Evolutionary conservation across 176 grass and related monocot genomes (phyloP), one percentile per base, ranked within the genome.

Genomic region (Eremochloa ophiuroides): DNA sequence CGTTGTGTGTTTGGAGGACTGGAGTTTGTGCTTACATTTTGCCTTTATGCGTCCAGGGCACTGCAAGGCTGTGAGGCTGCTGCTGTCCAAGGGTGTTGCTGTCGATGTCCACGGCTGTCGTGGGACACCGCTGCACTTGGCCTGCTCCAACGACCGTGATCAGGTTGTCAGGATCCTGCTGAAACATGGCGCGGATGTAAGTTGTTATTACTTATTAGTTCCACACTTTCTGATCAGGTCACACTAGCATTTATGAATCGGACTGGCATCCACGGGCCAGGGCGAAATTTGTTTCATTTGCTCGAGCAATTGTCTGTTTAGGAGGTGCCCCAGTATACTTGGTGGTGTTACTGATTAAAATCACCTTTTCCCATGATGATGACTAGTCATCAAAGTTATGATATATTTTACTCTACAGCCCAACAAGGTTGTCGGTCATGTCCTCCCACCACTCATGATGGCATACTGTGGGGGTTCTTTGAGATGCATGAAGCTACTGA

Each of bases 141-240:
- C 85, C 22, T 62, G 66, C 29, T 14, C 5, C 11, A 41, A 44
- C 9, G 69, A 18, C 37, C 42, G 22, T 18, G 61, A 50, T 51
- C 10, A 46, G 48, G 41, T 39, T 55, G 39, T 84, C 22, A 84
- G 65, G 48, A 47, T 88, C 84, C 74, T 91, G 62, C 77, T 91
- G 71, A 69, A 77, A 14, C 74, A 73, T 79, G 73, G 73, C 34
- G 89, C 89, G 3, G 62, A 88, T 77, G 85, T 91, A 91, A 76
- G 78, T 48, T 46, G n/a, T n/a, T n/a, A n/a, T n/a, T n/a, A n/a
- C 43, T 74, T 63, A n/a, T 10, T 55, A 55, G 22, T 55, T 23
- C 23, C 8, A 2, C 8, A n/a, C 22, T 55, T 55, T 55, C 22
- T 55, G 8, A 10, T n/a, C n/a, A n/a, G n/a, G 51, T 1, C 51